Base-by-base conservation (phyloP, 1,284 basidiomycete genomes). In the Porogramme epimiltina region DNA sequence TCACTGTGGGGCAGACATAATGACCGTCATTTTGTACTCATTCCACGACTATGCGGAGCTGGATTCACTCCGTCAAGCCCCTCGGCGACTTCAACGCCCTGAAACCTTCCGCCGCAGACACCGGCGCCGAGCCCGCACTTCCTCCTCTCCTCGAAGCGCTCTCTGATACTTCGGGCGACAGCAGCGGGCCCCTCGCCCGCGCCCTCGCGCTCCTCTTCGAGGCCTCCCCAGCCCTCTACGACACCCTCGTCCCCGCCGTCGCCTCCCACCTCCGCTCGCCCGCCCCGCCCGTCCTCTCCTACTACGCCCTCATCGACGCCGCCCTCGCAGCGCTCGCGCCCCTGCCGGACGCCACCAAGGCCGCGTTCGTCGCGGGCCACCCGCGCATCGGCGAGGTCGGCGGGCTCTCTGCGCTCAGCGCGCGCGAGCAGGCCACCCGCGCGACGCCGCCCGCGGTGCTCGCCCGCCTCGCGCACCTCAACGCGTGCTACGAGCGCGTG, bases 361-460 rank as follows among this genome's bases (percentile, higher is more conserved):
- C 85, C 0, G 70, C 73, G 49, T 95, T 97, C 65, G 77, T 95
- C 54, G 79, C 77, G 2, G 91, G 86, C 1, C 94, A 96, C 72
- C 94, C 94, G 37, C 80, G 93, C 55, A 95, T 96, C 45, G 93
- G 94, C 23, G 91, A 92, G 70, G 82, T 79, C 49, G 80, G 77
- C 60, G 84, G 84, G 25, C 75, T 95, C 16, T 91, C 88, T 2
- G 77, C 69, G 37, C 73, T 91, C 44, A 93, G 90, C 68, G 81
- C 83, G 22, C 84, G 79, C 42, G 93, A 96, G 67, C 93, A 96
- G 70, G 84, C 84, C 2, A 73, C 70, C 28, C 64, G 66, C 16
- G 72, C 73, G 19, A 87, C 87, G 13, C 76, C 84, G 8, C 82
- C 85, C n/a, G 81, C 82, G 54, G 82, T 91, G 22, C 72, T 91